Evolutionary conservation across 2,329 filamentous ascomycete genomes (phyloP).

Genomic region (Phialophora macrospora): DNA sequence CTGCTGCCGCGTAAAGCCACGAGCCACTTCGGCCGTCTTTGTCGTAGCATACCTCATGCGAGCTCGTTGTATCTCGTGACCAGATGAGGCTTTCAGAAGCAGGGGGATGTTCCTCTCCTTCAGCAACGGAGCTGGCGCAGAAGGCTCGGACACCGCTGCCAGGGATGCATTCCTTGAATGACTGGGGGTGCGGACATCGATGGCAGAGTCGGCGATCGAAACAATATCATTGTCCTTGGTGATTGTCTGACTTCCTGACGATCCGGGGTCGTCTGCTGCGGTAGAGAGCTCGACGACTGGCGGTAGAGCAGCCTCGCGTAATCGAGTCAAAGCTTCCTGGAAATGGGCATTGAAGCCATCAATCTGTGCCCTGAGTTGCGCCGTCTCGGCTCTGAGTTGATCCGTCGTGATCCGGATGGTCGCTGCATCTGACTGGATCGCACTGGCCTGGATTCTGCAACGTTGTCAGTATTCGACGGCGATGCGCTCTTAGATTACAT

Average conservation of each 20-base stretch:
- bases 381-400: constrained; percentile 3
- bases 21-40: neutral
- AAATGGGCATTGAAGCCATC: neutral
- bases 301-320: neutral
- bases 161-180: neutral
- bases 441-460: neutral
- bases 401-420: neutral
- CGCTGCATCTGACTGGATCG: neutral
- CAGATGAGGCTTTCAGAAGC: neutral
- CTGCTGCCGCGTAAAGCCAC: neutral
- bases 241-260: neutral
- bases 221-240: neutral
- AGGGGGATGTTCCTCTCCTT: neutral
- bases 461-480: neutral
- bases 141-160: neutral
- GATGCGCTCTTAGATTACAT: neutral
- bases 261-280: neutral
- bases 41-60: neutral
- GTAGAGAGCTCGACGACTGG: neutral
- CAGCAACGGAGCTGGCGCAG: neutral
- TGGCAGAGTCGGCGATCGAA: neutral
- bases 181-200: neutral
- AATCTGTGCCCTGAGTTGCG: neutral
- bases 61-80: neutral
- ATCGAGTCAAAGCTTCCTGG: neutral